Conservation (phyloP, 2,329 filamentous ascomycete genomes). For the Allantophomopsis lycopodina region DNA sequence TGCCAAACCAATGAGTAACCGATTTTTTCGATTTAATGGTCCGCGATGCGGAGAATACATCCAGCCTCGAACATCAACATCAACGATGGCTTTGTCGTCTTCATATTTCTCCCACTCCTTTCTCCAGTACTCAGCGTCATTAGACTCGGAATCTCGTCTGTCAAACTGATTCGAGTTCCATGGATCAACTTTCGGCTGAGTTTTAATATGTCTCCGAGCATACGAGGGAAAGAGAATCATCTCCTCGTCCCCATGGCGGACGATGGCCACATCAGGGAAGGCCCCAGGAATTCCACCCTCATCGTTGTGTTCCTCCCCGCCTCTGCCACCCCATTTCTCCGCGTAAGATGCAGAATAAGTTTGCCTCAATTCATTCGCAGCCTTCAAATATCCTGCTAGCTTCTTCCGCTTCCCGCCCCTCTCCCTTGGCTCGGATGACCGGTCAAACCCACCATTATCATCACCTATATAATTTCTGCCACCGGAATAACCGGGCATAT, state of each 20-base stretch:
- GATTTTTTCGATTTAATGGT: constrained; percentile 75
- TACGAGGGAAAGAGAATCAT: constrained; percentile 95
- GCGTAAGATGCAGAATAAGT: constrained; percentile 42
- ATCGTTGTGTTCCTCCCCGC: constrained; percentile 27
- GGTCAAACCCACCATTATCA: constrained; percentile 18
- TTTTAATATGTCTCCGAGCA: constrained; percentile 37
- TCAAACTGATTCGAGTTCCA: constrained; percentile 18
- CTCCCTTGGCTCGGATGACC: constrained; percentile 28
- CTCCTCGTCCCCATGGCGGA: constrained; percentile 70
- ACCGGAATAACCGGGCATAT: constrained; percentile 16
- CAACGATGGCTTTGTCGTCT: constrained; percentile 73
- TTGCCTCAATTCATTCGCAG: constrained; percentile 59
- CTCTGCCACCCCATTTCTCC: constrained; percentile 28
- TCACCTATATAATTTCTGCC: constrained; percentile 6
- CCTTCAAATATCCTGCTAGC: constrained; percentile 59
- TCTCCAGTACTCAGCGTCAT: constrained; percentile 62
- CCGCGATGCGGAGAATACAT: constrained; percentile 78
- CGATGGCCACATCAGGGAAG: constrained; percentile 76
- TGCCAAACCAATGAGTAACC: constrained; percentile 75
- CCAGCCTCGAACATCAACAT: constrained; percentile 94
- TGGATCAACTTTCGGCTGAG: constrained; percentile 13
- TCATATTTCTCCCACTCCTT: constrained; percentile 69
- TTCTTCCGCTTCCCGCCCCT: constrained; percentile 64
- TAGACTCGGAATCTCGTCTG: constrained; percentile 23
- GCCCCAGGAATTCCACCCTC: constrained; percentile 50